Evolutionary conservation across 1,139 yeast genomes (phyloP), one percentile per base, ranked within the genome.

Genomic region (Debaryomyces robertsiae): DNA sequence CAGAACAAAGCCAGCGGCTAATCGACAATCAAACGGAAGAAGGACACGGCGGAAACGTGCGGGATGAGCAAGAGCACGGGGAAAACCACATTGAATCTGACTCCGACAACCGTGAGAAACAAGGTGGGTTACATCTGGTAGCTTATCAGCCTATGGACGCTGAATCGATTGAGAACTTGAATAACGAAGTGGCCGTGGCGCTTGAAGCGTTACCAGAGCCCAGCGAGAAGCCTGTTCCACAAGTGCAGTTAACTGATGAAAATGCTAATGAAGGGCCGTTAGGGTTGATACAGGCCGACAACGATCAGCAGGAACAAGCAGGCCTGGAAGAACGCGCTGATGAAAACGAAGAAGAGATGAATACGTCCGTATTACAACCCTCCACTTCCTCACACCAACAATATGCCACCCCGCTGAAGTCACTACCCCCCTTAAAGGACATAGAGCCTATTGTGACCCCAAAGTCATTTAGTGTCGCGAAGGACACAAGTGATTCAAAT

Each of bases 371-470:
- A 30, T 14, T 37, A 13, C 33, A 37, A 5, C 33, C 33, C 6
- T 35, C 28, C 11, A 23, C 24, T 22, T 14, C 29, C 22, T 18
- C 29, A 17, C 25, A 16, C 23, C 41, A 23, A 15, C 38, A 14
- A 14, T 32, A 66, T 44, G 60, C 72, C n/a, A 71, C 77, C 7
- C 77, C 77, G 1, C 68, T 67, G 57, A 72, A 72, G 46, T 55
- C 63, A 13, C 57, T 73, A 23, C 77, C 77, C 2, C 66, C 77
- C 5, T 54, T 72, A 25, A 73, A 72, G 52, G 77, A 72, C 40
- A 69, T 71, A 15, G 77, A 72, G 36, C 53, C 57, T 10, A 71
- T 73, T 27, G 61, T 57, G 6, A 73, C 78, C 1, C 77, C 77
- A 1, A 71, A 70, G 43, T 52, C 67, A 9, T 71, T 73, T 48